These are phyloP conservation scores for Sporisorium reilianum DNA, from an alignment of 1,284 basidiomycete species.

Conservation along the genomic window DNA sequence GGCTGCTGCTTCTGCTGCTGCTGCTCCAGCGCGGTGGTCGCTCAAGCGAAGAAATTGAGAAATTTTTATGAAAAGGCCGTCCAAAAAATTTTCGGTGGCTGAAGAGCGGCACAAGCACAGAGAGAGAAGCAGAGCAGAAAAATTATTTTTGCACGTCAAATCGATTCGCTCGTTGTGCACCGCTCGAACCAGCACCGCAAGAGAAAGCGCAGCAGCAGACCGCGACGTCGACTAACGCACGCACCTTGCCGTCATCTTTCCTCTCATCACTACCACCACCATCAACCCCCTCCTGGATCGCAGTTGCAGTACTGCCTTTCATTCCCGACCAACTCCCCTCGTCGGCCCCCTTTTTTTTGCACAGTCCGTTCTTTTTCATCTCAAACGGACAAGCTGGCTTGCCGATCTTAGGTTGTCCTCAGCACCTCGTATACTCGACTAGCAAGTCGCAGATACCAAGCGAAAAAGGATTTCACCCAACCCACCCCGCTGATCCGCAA, in stretches of 20 bases:
- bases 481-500: constrained; percentile 11
- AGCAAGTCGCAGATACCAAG: neutral
- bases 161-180: constrained; percentile 11
- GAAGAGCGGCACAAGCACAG: neutral
- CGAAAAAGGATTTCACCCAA: neutral
- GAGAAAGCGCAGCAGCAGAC: constrained; percentile 9
- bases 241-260: constrained; percentile 15
- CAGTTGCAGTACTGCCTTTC: constrained; percentile 32
- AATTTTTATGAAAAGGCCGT: constrained; percentile 6
- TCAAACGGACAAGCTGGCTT: constrained; percentile 36
- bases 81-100: constrained; percentile 6
- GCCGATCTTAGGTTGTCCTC: constrained; percentile 24
- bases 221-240: neutral
- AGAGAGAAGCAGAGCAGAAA: constrained; percentile 1
- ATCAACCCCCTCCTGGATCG: constrained; percentile 6
- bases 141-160: constrained; percentile 3
- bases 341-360: constrained; percentile 13
- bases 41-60: constrained; percentile 16
- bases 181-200: constrained; percentile 10
- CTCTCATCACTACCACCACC: constrained; percentile 24
- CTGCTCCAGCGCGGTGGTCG: too few relatives aligned
- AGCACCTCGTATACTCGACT: constrained; percentile 3
- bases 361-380: neutral
- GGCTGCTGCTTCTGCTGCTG: neutral
- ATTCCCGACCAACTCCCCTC: neutral